These are phyloP conservation scores for Henckelia pumila DNA, from an alignment of 257 asterid species.

Conservation along the genomic window DNA sequence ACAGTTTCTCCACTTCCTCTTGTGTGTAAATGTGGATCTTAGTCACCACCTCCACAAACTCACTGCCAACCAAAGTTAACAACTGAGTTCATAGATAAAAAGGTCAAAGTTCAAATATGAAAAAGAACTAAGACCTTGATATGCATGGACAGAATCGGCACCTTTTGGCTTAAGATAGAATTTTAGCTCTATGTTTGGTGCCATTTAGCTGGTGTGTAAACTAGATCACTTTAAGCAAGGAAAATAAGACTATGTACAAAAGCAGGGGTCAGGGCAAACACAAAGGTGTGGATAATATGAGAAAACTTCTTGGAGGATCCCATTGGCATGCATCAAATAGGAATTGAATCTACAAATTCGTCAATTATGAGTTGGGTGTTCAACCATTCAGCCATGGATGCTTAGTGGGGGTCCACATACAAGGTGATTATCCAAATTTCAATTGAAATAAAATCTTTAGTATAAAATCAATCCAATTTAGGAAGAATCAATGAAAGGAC, in stretches of 20 bases:
- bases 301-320: not conserved
- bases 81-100: not conserved
- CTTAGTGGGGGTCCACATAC: too few relatives aligned
- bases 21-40: constrained; percentile 89
- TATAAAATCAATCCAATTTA: too few relatives aligned
- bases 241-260: too few relatives aligned
- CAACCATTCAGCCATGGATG: too few relatives aligned
- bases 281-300: not conserved
- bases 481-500: too few relatives aligned
- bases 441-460: too few relatives aligned
- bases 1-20: constrained; percentile 90
- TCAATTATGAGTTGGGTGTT: too few relatives aligned
- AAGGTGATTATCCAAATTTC: too few relatives aligned
- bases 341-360: too few relatives aligned
- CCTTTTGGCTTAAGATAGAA: not conserved
- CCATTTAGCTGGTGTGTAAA: not conserved
- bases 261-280: not conserved
- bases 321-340: too few relatives aligned
- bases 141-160: not conserved
- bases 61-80: constrained; percentile 40
- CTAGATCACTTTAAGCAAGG: not conserved
- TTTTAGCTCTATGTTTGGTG: not conserved
- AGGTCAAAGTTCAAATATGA: not conserved
- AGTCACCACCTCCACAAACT: constrained; percentile 73
- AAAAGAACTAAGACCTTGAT: not conserved